Evolutionary conservation across 192 early-diverging fungal species (phyloP).

Genomic region (Phlyctochytrium planicorne): DNA sequence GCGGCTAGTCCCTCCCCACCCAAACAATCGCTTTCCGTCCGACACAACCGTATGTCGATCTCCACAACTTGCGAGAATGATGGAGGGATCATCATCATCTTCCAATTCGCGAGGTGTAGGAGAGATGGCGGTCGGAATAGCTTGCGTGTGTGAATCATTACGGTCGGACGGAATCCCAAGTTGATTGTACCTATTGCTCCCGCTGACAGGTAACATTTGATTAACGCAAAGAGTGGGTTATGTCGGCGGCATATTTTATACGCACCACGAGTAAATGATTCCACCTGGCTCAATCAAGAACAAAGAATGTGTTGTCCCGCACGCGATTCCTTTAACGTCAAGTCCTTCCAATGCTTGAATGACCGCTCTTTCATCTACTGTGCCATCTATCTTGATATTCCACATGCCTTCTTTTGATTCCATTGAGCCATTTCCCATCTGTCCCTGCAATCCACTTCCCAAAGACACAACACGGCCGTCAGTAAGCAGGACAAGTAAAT

Average conservation of each 20-base stretch:
- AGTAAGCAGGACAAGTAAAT: neutral
- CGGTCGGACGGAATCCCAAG: neutral
- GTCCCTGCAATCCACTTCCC: neutral
- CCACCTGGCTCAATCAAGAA: neutral
- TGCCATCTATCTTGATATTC: neutral
- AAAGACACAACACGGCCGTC: neutral
- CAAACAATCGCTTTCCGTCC: neutral
- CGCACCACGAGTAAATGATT: neutral
- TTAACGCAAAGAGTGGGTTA: neutral
- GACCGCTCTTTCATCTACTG: neutral
- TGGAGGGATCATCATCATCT: neutral
- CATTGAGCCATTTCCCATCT: neutral
- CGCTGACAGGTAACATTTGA: neutral
- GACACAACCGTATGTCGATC: neutral
- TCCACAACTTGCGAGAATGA: neutral
- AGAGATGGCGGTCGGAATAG: neutral
- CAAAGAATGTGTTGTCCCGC: neutral
- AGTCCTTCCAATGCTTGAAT: neutral
- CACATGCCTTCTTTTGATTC: neutral
- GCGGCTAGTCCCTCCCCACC: neutral
- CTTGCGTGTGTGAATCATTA: neutral
- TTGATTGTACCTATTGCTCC: neutral
- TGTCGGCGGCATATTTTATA: neutral
- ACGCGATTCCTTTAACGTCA: neutral
- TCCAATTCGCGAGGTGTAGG: neutral